These are phyloP conservation scores for Isabelozyma heimii DNA, from an alignment of 805 yeast species.

Conservation along the genomic window DNA sequence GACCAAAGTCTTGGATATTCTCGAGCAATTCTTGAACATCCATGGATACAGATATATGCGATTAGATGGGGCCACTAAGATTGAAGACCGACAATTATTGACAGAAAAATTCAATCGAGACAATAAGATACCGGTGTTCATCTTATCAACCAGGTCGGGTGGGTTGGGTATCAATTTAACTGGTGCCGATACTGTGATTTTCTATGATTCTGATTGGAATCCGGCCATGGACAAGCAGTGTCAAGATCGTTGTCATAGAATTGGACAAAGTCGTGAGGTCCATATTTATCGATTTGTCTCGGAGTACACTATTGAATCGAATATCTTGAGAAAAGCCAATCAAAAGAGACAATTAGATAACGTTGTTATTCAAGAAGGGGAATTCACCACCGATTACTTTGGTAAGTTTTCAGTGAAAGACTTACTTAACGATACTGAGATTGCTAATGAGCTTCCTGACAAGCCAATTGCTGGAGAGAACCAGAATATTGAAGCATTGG, in stretches of 20 bases:
- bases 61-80: conserved; percentile 94
- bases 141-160: conserved; percentile 93
- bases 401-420: conserved; percentile 84
- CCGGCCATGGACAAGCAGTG: conserved; percentile 99
- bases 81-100: conserved; percentile 91
- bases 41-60: conserved; percentile 95
- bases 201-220: conserved; percentile 98
- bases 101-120: conserved; percentile 93
- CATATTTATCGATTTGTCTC: conserved; percentile 95
- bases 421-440: conserved; percentile 63
- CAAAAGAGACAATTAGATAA: conserved; percentile 92
- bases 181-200: conserved; percentile 98
- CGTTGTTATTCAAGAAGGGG: conserved; percentile 96
- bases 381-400: conserved; percentile 95
- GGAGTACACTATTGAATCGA: conserved; percentile 94
- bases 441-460: conserved; percentile 37
- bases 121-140: conserved; percentile 81
- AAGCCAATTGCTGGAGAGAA: conserved; percentile 32
- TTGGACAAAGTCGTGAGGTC: conserved; percentile 97
- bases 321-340: conserved; percentile 88
- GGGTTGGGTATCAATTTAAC: conserved; percentile 97
- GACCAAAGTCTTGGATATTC: conserved; percentile 92
- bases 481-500: conserved; percentile 58
- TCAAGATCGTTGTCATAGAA: conserved; percentile 98
- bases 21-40: conserved; percentile 89